Percentiles rank a stretch among this genome's conserved stretches.
These are phyloP conservation scores for Hymenoscyphus repandus DNA, from an alignment of 2,329 filamentous ascomycete species.

Conservation along the genomic window DNA sequence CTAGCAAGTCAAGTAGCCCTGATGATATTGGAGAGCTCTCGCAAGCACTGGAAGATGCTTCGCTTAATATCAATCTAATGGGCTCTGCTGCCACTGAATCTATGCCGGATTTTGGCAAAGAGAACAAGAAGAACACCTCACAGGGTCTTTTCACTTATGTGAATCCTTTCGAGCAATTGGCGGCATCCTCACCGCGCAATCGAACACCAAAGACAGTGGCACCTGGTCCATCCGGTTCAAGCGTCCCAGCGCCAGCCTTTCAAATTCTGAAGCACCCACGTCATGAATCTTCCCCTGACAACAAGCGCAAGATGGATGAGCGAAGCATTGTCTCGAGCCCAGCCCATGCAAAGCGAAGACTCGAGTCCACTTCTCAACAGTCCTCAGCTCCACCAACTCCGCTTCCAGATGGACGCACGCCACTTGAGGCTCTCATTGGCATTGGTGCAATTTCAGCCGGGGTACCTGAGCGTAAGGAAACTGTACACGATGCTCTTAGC, in stretches of 20 bases:
- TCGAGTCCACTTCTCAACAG: slow-evolving; percentile 20
- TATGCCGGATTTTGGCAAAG: slow-evolving; percentile 19
- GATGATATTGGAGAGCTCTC: slow-evolving; percentile 34
- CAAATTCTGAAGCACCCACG: slow-evolving; percentile 31
- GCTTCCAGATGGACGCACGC: slow-evolving; percentile 32
- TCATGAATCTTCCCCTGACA: slow-evolving; percentile 23
- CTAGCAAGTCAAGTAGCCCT: slow-evolving; percentile 35
- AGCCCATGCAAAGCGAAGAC: slow-evolving; percentile 27
- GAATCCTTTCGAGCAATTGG: slow-evolving; percentile 67
- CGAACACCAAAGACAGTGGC: slow-evolving; percentile 42
- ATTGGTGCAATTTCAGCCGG: slow-evolving; percentile 14
- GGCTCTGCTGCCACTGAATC: slow-evolving; percentile 18
- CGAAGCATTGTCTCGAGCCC: slow-evolving; percentile 22
- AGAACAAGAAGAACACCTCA: slow-evolving; percentile 19
- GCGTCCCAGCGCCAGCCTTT: slow-evolving; percentile 21
- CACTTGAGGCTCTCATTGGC: slow-evolving; percentile 32
- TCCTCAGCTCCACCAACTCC: slow-evolving; percentile 25
- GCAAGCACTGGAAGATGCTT: slow-evolving; percentile 39
- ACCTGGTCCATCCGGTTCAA: slow-evolving; percentile 35
- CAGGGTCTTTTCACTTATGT: slow-evolving; percentile 58
- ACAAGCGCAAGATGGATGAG: slow-evolving; percentile 29
- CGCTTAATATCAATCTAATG: slow-evolving; percentile 35
- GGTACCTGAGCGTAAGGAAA: slow-evolving; percentile 46
- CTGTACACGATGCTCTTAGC: slow-evolving; percentile 64
- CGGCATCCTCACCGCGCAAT: slow-evolving; percentile 59